Evolutionary conservation across 768 basidiomycete genomes (phyloP).

Genomic region (Psilocybe sp.): DNA sequence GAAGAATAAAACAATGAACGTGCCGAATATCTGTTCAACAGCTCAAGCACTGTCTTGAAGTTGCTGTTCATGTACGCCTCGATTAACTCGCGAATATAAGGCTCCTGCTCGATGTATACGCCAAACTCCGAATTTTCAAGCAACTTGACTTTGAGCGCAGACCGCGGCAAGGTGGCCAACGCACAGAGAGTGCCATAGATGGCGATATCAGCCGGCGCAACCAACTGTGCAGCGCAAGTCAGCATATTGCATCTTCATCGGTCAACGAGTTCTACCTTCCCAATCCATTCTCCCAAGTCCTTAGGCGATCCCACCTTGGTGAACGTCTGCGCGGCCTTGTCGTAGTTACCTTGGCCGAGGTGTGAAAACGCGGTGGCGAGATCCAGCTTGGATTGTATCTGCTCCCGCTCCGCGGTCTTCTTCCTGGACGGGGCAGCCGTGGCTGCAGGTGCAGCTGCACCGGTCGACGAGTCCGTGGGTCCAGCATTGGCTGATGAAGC

Average conservation of each 20-base stretch:
- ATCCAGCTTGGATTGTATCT: conserved; percentile 74
- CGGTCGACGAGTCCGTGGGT: conserved; percentile 10
- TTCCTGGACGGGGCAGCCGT: conserved; percentile 32
- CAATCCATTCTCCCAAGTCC: conserved; percentile 76
- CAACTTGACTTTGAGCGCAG: conserved; percentile 63
- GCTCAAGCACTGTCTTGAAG: conserved; percentile 78
- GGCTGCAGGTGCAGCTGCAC: conserved; percentile 16
- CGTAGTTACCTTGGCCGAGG: conserved; percentile 69
- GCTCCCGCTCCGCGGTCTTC: conserved; percentile 58
- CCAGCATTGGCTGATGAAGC: conserved; percentile 38
- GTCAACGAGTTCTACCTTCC: conserved; percentile 43
- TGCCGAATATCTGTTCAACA: conserved; percentile 74
- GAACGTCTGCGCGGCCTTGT: conserved; percentile 77
- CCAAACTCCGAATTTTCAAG: conserved; percentile 71
- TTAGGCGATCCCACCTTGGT: conserved; percentile 63
- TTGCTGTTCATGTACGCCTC: conserved; percentile 84
- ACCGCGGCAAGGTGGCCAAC: conserved; percentile 72
- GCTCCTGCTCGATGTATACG: conserved; percentile 80
- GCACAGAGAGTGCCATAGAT: conserved; percentile 85
- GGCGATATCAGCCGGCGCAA: conserved; percentile 81
- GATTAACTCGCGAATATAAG: conserved; percentile 82
- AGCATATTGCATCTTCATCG: not conserved
- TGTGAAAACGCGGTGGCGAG: conserved; percentile 77
- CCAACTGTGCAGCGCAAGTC: conserved; percentile 47
- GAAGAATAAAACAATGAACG: conserved; percentile 12